These are phyloP conservation scores for Vigna angularis DNA, from an alignment of 306 rosid species.

Conservation along the genomic window DNA sequence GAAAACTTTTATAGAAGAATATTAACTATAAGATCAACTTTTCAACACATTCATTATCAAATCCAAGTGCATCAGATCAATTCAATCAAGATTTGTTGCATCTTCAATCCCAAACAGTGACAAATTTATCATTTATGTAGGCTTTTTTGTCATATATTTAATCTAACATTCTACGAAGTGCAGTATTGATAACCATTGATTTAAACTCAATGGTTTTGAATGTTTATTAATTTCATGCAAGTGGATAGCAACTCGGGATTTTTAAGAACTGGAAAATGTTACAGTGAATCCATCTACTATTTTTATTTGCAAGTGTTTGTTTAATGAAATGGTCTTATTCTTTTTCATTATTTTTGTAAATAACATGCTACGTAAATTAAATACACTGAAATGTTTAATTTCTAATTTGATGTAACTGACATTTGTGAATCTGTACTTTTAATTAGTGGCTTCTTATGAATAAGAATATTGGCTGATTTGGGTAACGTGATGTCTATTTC, in stretches of 20 bases:
- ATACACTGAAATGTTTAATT: background rate
- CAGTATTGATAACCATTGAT: background rate
- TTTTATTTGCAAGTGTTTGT: background rate
- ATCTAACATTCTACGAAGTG: background rate
- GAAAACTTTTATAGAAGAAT: too few relatives aligned
- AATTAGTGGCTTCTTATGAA: background rate
- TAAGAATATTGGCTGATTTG: background rate
- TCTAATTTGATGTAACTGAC: slow-evolving; percentile 23
- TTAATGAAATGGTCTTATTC: background rate
- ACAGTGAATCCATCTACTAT: background rate
- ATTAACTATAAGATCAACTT: too few relatives aligned
- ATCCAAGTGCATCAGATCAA: too few relatives aligned
- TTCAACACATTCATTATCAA: too few relatives aligned
- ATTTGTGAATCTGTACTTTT: slow-evolving; percentile 34
- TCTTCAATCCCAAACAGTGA: too few relatives aligned
- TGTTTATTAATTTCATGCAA: background rate
- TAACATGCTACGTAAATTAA: slow-evolving; percentile 21
- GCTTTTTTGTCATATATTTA: background rate
- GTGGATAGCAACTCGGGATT: background rate
- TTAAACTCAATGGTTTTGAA: background rate
- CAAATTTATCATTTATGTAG: background rate
- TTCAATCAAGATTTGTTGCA: too few relatives aligned
- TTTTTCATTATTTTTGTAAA: background rate
- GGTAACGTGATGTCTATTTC: slow-evolving; percentile 27
- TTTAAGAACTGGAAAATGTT: background rate